Evolutionary conservation across 139 green algal species (phyloP).

Genomic region (Volvox africanus): DNA sequence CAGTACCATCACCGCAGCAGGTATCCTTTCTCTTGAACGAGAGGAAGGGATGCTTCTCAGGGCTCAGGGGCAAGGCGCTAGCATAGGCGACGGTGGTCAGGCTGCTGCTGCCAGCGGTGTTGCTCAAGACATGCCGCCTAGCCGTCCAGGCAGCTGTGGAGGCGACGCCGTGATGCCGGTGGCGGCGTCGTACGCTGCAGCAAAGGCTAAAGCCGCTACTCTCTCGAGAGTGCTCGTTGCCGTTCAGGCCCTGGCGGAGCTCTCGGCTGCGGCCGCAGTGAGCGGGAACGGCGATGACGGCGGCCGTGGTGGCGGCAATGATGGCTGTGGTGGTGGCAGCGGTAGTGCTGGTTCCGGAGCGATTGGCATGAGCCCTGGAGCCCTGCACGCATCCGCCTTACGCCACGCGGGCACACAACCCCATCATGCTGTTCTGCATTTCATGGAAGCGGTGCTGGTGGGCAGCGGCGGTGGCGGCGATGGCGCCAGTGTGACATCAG

Average conservation of each 20-base stretch:
- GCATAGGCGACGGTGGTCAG: too few species aligned
- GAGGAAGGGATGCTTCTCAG: not conserved
- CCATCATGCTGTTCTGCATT: not conserved
- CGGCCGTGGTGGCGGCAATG: too few species aligned
- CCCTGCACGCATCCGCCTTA: conserved; percentile 1
- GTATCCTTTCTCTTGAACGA: not conserved
- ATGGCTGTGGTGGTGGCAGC: too few species aligned
- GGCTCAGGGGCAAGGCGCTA: too few species aligned
- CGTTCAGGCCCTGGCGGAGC: conserved; percentile 17
- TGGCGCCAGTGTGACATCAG: not conserved
- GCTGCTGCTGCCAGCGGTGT: too few species aligned
- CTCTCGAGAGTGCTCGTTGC: conserved; percentile 2
- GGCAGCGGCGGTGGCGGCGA: not conserved
- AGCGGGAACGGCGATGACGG: not conserved
- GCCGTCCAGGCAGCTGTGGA: too few species aligned
- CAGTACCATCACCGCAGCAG: not conserved
- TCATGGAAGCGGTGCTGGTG: conserved; percentile 4
- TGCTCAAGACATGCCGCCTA: too few species aligned
- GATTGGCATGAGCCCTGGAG: not conserved
- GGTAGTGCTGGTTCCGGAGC: too few species aligned
- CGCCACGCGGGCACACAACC: not conserved
- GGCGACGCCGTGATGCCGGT: not conserved
- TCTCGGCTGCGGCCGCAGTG: not conserved
- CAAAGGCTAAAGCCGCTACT: not conserved
- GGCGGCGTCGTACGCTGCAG: not conserved